Conservation (phyloP, 2,329 filamentous ascomycete genomes). For the Aspergillus uvarum region DNA sequence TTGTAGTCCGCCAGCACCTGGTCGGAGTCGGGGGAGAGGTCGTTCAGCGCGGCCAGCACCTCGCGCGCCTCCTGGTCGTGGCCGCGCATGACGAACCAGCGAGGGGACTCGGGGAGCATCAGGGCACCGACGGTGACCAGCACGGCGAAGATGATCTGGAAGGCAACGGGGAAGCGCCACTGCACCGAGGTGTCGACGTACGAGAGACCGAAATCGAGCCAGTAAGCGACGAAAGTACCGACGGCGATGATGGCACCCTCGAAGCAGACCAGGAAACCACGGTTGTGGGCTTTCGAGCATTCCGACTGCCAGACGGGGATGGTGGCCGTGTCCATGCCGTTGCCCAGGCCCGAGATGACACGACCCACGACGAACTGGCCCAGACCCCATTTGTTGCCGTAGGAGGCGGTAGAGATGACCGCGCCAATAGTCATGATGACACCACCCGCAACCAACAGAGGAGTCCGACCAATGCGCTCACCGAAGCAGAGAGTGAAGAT, state of each 20-base stretch:
- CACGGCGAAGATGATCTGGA: slow-evolving; percentile 47
- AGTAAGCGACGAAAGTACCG: slow-evolving; percentile 37
- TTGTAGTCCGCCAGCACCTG: slow-evolving; percentile 29
- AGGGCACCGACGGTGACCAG: slow-evolving; percentile 22
- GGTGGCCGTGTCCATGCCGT: slow-evolving; percentile 40
- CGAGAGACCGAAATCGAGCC: slow-evolving; percentile 37
- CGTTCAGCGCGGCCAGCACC: slow-evolving; percentile 50
- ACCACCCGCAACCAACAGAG: slow-evolving; percentile 54
- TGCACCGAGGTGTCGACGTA: slow-evolving; percentile 33
- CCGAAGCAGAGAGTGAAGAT: slow-evolving; percentile 32
- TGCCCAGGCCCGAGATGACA: slow-evolving; percentile 40
- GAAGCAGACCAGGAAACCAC: slow-evolving; percentile 37
- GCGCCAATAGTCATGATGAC: slow-evolving; percentile 46
- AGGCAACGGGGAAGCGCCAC: slow-evolving; percentile 49
- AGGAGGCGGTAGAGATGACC: slow-evolving; percentile 28
- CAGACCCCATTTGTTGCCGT: slow-evolving; percentile 26
- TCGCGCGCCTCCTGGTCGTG: slow-evolving; percentile 47
- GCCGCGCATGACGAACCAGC: slow-evolving; percentile 55
- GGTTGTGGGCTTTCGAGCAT: slow-evolving; percentile 32
- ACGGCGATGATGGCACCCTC: slow-evolving; percentile 35
- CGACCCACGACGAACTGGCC: slow-evolving; percentile 44
- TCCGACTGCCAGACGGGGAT: slow-evolving; percentile 45
- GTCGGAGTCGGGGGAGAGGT: slow-evolving; percentile 39
- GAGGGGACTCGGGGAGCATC: slow-evolving; percentile 53
- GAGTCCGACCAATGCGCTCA: slow-evolving; percentile 35